Conservation (phyloP, 2,329 filamentous ascomycete species). For the Clonostachys solani region DNA sequence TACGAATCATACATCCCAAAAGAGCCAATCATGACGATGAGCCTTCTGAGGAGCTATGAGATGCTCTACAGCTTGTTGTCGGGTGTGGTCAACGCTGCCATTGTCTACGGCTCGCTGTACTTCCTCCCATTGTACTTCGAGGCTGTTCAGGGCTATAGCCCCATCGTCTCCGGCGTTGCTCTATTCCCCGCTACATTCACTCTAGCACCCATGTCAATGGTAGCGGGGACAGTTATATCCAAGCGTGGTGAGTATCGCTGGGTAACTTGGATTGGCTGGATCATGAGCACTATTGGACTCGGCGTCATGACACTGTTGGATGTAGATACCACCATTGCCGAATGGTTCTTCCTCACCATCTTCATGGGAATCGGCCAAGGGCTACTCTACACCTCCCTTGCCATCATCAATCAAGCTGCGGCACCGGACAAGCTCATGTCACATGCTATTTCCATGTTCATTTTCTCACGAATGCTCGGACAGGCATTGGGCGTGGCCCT, state of each 20-base stretch:
- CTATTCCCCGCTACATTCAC: slow-evolving; percentile 22
- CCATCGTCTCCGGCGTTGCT: slow-evolving; percentile 23
- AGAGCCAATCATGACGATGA: slow-evolving; percentile 14
- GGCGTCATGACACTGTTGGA: slow-evolving; percentile 34
- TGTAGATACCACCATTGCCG: slow-evolving; percentile 17
- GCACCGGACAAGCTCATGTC: slow-evolving; percentile 23
- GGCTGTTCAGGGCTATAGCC: slow-evolving; percentile 23
- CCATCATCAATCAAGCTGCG: slow-evolving; percentile 16
- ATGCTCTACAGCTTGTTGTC: slow-evolving; percentile 12
- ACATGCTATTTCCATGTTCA: slow-evolving; percentile 32
- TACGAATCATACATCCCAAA: slow-evolving; percentile 12
- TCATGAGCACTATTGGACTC: slow-evolving; percentile 28
- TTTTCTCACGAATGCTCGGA: slow-evolving; percentile 32
- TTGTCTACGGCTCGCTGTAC: slow-evolving; percentile 28
- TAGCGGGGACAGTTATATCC: slow-evolving; percentile 19
- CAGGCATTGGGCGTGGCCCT: slow-evolving; percentile 39
- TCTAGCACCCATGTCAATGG: slow-evolving; percentile 16
- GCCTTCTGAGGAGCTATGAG: slow-evolving; percentile 13
- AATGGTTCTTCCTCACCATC: slow-evolving; percentile 34
- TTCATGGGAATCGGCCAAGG: slow-evolving; percentile 33
- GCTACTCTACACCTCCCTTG: slow-evolving; percentile 37
- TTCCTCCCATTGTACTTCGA: slow-evolving; percentile 45
- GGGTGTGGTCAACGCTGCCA: slow-evolving; percentile 11
- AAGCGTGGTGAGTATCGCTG: slow-evolving; percentile 23
- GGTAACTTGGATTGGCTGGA: slow-evolving; percentile 25